Evolutionary conservation across 2,329 filamentous ascomycete species (phyloP), one percentile per base, ranked within the genome.

Genomic region (Balansia obtecta): DNA sequence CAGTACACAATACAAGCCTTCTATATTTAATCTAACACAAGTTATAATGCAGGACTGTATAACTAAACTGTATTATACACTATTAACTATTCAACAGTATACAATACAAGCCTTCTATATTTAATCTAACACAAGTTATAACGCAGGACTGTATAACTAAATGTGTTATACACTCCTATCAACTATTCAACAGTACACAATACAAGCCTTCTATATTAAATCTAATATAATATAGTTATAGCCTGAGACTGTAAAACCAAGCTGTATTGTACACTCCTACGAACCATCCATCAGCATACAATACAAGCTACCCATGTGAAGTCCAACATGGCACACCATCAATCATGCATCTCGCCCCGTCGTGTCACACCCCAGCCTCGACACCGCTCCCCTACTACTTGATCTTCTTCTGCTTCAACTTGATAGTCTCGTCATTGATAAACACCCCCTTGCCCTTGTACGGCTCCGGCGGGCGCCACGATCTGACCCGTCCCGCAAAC

Each of bases 391-490:
- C n/a, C n/a, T n/a, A n/a, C n/a, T n/a, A 93, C 76, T 90, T 91
- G 68, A 91, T 88, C 79, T 91, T 93, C 85, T 96, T 98, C 63
- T 88, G 85, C 83, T 98, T 98, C 69, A 98, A 69, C 77, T 86
- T 95, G 72, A 98, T 96, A 32, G 89, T 96, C 77, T 98, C 89
- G 56, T 90, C 88, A 63, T 97, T 94, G 61, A 98, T 84, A 66
- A 97, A 98, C 60, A 98, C 95, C 60, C 93, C 93, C 81, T 98
- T 97, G 58, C 93, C 93, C 80, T 98, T 98, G 71, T 98, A 98
- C 57, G 93, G 93, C 72, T 98, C 93, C 32, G 93, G 93, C 56
- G 79, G 79, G 64, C 93, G 83, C 91, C 91, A 97, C 68, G 75
- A 79, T 60, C 88, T 77, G 58, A 98, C 94, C 59, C 83, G 75